Base-by-base conservation (phyloP, 331 rosid species). In the Cydonia oblonga region DNA sequence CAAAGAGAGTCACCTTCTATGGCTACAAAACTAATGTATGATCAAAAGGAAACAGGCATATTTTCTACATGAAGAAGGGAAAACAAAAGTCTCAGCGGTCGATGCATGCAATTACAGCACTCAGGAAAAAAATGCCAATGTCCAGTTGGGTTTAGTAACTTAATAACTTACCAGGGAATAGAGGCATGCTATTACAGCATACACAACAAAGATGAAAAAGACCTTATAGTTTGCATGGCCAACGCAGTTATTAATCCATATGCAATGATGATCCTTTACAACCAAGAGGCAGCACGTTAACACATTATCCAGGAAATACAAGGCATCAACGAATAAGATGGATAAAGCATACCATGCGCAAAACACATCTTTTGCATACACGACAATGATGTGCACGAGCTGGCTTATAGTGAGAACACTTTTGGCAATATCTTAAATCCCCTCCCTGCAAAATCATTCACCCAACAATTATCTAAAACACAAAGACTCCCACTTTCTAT, bases 351-450 rank as follows among this genome's bases (percentile, higher is more conserved):
- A 93, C 98, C 98, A 93, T 93, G 82, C 96, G 90, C 77, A 93
- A 86, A 83, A 93, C 92, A 78, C 98, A 93, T 87, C 93, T 86
- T 84, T 81, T 88, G 82, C 98, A 93, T 69, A 91, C 90, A 77
- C 97, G 96, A 65, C 98, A 93, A 84, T 93, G 98, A 86, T 93
- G 98, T 33, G 97, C 93, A 28, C 98, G 98, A n/a, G 98, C 93
- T 76, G 98, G 98, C 87, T 93, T 93, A 83, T 88, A 83, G 64
- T 81, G 98, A 81, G 93, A 81, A 81, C 98, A 93, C 83, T 93
- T 93, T 75, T 93, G 97, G 80, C 98, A 93, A 77, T 85, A 93
- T 81, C 98, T 86, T 85, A 93, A 77, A 78, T 93, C 98, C 64
- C 97, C 98, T 71, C 97, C 89, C 97, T 93, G 96, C 82, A 82